Percentiles rank a stretch among this genome's conserved stretches.
Evolutionary conservation across 1,139 yeast genomes (phyloP).

Genomic region (Geotrichum cucujoidarum): DNA sequence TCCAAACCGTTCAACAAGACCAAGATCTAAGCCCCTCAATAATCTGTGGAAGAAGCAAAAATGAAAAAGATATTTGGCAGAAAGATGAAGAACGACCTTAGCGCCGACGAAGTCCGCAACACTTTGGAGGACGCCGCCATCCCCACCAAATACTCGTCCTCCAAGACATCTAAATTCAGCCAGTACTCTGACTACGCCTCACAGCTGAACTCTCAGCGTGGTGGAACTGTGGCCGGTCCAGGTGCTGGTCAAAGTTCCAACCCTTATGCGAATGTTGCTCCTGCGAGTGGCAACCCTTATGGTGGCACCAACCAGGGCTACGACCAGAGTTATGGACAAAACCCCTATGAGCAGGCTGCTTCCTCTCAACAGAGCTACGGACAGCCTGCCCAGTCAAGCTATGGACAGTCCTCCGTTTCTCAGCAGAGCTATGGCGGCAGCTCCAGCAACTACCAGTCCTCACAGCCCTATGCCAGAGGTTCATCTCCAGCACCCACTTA

Average conservation of each 20-base stretch:
- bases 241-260: slow-evolving; percentile 17
- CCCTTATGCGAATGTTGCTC: slow-evolving; percentile 20
- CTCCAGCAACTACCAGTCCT: not conserved
- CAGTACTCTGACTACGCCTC: slow-evolving; percentile 36
- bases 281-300: slow-evolving; percentile 32
- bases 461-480: slow-evolving; percentile 32
- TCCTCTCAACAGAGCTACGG: not conserved
- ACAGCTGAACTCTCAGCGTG: slow-evolving; percentile 21
- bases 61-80: slow-evolving; percentile 37
- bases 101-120: slow-evolving; percentile 36
- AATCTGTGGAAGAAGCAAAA: too few relatives aligned
- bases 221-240: slow-evolving; percentile 15
- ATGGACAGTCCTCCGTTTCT: not conserved
- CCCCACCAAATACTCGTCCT: slow-evolving; percentile 23
- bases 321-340: not conserved
- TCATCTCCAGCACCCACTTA: slow-evolving; percentile 21
- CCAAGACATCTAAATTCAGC: slow-evolving; percentile 35
- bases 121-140: slow-evolving; percentile 31
- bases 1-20: too few relatives aligned
- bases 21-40: not conserved
- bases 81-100: slow-evolving; percentile 34
- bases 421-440: not conserved
- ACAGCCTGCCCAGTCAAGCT: not conserved
- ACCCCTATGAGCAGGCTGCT: not conserved
- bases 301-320: slow-evolving; percentile 35